Evolutionary conservation across 768 basidiomycete genomes (phyloP).

Genomic region (Kwoniella shandongensis): DNA sequence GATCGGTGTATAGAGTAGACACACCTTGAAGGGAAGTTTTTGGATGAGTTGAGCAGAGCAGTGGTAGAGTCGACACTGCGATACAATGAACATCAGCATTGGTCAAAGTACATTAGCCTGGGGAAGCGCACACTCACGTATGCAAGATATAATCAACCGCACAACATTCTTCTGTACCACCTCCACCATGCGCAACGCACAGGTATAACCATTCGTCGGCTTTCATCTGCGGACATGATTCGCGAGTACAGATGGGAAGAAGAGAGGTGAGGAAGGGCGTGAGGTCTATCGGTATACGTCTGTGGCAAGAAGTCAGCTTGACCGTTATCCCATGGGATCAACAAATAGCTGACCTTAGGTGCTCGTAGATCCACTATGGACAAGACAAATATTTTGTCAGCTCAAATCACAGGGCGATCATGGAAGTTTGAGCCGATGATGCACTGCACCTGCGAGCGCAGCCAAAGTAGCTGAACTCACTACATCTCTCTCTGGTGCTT

Average conservation of each 20-base stretch:
- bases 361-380: constrained; percentile 54
- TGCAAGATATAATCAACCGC: constrained; percentile 79
- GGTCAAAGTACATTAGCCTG: background rate
- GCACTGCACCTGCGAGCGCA: background rate
- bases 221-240: constrained; percentile 94
- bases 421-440: background rate
- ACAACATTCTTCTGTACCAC: constrained; percentile 70
- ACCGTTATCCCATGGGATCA: background rate
- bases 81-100: constrained; percentile 57
- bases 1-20: too few relatives aligned
- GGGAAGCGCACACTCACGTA: constrained; percentile 50
- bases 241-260: constrained; percentile 63
- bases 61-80: constrained; percentile 86
- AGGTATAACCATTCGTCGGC: constrained; percentile 98
- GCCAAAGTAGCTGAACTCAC: constrained; percentile 54
- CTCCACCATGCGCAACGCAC: constrained; percentile 77
- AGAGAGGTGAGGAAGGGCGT: constrained; percentile 49
- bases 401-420: too few relatives aligned
- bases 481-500: constrained; percentile 51
- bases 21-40: constrained; percentile 88
- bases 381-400: background rate
- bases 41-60: constrained; percentile 82
- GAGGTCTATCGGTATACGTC: constrained; percentile 53
- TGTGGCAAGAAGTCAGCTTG: constrained; percentile 7
- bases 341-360: constrained; percentile 45